Evolutionary conservation across 306 rosid genomes (phyloP).

Genomic region (Rosa chinensis): DNA sequence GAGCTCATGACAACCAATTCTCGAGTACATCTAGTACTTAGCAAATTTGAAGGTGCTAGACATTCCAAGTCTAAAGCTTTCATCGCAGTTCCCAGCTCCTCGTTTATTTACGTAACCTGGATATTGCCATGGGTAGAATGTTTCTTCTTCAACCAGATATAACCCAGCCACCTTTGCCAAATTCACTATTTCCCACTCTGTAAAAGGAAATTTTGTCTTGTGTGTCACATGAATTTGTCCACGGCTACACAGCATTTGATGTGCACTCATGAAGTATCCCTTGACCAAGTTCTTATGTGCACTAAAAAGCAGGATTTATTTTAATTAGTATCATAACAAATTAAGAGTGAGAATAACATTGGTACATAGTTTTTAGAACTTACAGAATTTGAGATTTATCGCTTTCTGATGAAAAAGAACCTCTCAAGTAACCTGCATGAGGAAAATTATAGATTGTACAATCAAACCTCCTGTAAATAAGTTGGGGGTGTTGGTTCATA

Average conservation of each 20-base stretch:
- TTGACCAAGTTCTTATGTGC: conserved; percentile 28
- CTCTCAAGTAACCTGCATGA: conserved; percentile 28
- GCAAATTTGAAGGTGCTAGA: conserved; percentile 24
- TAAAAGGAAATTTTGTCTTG: conserved; percentile 27
- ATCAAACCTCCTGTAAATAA: neutral
- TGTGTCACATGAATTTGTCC: conserved; percentile 43
- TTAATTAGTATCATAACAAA: neutral
- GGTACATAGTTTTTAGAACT: neutral
- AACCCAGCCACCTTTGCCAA: conserved; percentile 10
- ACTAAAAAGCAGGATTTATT: neutral
- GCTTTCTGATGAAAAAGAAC: neutral
- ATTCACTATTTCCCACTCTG: conserved; percentile 24
- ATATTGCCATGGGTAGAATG: neutral
- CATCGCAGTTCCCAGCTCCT: conserved; percentile 15
- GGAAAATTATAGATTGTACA: conserved; percentile 41
- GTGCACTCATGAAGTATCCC: conserved; percentile 24
- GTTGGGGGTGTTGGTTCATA: conserved; percentile 18
- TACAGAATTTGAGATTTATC: neutral
- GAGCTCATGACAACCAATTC: neutral
- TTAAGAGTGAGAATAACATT: conserved; percentile 10
- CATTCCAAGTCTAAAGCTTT: conserved; percentile 20
- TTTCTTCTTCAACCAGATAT: neutral
- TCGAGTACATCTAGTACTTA: neutral
- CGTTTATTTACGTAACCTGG: conserved; percentile 30
- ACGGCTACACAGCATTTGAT: neutral